Conservation (phyloP, 768 basidiomycete species). For the Exsudoporus frostii region DNA sequence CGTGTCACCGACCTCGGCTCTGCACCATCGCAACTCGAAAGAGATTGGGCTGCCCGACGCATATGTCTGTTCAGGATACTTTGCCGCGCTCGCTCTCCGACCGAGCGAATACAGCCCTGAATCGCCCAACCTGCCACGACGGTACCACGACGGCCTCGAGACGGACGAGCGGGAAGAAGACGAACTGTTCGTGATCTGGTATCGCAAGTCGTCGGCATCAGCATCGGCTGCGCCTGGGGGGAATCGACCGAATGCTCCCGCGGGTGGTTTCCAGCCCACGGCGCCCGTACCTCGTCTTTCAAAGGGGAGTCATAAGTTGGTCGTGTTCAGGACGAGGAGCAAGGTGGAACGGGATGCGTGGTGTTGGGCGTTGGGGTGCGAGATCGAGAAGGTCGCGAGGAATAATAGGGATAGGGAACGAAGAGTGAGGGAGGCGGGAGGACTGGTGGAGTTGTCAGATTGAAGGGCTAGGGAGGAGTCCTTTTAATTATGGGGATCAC, state of each 20-base stretch:
- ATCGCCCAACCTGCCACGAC: conserved; percentile 52
- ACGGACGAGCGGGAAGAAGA: conserved; percentile 86
- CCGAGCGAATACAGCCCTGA: conserved; percentile 61
- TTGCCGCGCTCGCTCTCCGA: conserved; percentile 66
- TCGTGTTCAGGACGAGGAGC: conserved; percentile 72
- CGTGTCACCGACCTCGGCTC: conserved; percentile 52
- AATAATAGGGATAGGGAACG: conserved; percentile 61
- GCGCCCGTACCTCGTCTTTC: conserved; percentile 48
- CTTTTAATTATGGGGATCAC: neutral
- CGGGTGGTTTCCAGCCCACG: conserved; percentile 14
- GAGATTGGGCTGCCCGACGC: conserved; percentile 66
- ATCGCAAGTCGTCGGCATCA: conserved; percentile 39
- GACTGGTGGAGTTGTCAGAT: conserved; percentile 37
- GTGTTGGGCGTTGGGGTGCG: conserved; percentile 91
- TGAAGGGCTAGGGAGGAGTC: conserved; percentile 1
- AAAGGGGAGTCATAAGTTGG: conserved; percentile 51
- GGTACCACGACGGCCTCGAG: conserved; percentile 89
- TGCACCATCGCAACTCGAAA: conserved; percentile 55
- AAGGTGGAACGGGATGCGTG: conserved; percentile 89
- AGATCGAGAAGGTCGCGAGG: conserved; percentile 80
- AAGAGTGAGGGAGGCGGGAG: conserved; percentile 61
- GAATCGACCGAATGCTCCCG: conserved; percentile 17
- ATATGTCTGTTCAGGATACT: conserved; percentile 84
- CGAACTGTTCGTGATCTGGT: conserved; percentile 80
- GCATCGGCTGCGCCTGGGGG: neutral